These are phyloP conservation scores for Abelmoschus esculentus DNA, from an alignment of 345 rosid genomes.

Conservation along the genomic window DNA sequence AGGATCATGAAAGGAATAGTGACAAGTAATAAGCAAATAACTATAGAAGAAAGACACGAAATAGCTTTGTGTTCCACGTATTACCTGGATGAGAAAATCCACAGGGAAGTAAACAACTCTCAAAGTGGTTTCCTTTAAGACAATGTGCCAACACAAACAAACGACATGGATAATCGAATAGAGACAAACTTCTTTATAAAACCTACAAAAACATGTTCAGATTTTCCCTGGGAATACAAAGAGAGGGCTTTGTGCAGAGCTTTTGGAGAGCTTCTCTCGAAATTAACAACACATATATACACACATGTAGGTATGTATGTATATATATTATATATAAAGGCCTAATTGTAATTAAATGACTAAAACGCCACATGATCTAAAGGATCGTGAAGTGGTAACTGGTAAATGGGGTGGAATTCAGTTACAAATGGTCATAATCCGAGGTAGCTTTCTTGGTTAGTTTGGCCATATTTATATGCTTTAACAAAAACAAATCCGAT, in stretches of 20 bases:
- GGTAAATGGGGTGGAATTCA: not conserved
- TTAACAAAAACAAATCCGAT: not conserved
- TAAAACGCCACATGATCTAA: conserved; percentile 1
- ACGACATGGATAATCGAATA: not conserved
- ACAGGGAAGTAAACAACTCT: conserved; percentile 5
- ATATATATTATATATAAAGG: not conserved
- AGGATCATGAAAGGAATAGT: conserved; percentile 21
- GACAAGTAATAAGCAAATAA: conserved; percentile 26
- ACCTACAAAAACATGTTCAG: not conserved
- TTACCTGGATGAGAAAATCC: conserved; percentile 10
- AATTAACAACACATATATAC: not conserved
- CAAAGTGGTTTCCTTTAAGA: conserved; percentile 9
- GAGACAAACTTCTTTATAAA: not conserved
- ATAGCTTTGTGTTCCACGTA: not conserved
- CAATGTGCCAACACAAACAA: conserved; percentile 21
- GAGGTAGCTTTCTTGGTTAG: not conserved
- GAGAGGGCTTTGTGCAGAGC: not conserved
- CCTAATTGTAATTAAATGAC: conserved; percentile 1
- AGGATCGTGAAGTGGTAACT: not conserved
- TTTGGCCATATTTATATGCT: not conserved
- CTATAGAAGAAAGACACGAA: not conserved
- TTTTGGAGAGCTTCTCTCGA: not conserved
- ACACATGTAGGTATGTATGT: not conserved
- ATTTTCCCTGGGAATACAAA: not conserved
- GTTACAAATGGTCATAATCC: not conserved